Percentiles rank a stretch among this genome's conserved stretches.
phyloP scores from a whole-genome alignment of 2,329 filamentous ascomycete species.

The Davidsoniella virescens region DNA sequence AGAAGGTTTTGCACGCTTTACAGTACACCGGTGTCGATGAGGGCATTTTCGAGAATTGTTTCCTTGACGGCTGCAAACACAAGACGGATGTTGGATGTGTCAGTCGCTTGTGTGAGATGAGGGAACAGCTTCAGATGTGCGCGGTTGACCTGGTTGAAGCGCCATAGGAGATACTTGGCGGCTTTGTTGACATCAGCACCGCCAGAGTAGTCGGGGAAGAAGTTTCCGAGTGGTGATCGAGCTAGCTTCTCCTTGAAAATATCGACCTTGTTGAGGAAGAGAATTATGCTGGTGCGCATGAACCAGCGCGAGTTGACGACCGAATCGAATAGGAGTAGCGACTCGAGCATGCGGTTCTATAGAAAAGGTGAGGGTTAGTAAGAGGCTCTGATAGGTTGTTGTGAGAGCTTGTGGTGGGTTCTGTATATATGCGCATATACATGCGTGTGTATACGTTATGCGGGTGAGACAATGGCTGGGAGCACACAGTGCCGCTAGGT shows the following conservation, averaged over 20 bases:
- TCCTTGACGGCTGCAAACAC: slow-evolving; percentile 98
- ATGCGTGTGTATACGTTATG: background rate
- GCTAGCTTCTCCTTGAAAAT: slow-evolving; percentile 90
- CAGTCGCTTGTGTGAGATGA: slow-evolving; percentile 94
- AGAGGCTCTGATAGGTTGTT: no score
- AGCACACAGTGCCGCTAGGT: background rate
- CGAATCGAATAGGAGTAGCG: slow-evolving; percentile 86
- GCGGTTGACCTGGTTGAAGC: slow-evolving; percentile 96
- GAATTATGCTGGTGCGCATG: slow-evolving; percentile 94
- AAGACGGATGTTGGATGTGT: slow-evolving; percentile 93
- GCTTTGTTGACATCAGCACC: slow-evolving; percentile 97
- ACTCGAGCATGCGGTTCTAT: slow-evolving; percentile 99
- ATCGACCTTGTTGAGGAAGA: slow-evolving; percentile 98
- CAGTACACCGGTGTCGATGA: slow-evolving; percentile 95
- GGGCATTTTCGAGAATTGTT: slow-evolving; percentile 92
- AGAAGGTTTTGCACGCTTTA: slow-evolving; percentile 21
- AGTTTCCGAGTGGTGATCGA: slow-evolving; percentile 78
- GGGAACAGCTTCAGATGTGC: slow-evolving; percentile 94
- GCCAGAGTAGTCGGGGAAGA: slow-evolving; percentile 95
- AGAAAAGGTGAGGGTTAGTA: background rate
- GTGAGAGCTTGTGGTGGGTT: no score
- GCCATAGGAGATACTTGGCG: slow-evolving; percentile 93
- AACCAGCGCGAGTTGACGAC: slow-evolving; percentile 99
- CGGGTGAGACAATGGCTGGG: background rate
- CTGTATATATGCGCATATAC: no score